Base-by-base conservation (phyloP, 495 filamentous ascomycete genomes). In the Talaromyces proteolyticus region DNA sequence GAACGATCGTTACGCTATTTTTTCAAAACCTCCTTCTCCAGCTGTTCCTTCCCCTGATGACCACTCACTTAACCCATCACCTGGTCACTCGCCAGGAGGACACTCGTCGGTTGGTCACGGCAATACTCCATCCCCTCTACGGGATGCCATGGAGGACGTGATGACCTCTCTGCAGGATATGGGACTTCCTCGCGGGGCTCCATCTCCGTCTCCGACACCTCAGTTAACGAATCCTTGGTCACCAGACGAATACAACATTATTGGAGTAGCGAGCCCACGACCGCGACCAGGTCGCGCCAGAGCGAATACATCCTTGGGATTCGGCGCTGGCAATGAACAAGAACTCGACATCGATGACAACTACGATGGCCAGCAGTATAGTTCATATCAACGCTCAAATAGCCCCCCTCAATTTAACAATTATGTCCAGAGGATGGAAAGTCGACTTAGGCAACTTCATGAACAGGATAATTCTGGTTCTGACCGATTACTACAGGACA, bases 131-230 rank as follows among this genome's bases (percentile, higher is more conserved):
- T 96, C 93, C 10, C 94, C 93, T 0, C 65, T 99, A 2, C 74
- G 92, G 43, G 87, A 90, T 63, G 93, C 93, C 0, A 97, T 97
- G 92, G 91, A 96, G 60, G 93, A 94, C 70, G 91, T 99, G 11
- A 97, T 97, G 83, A 90, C 91, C 51, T 95, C 93, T 25, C 68
- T 99, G 45, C 81, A 97, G 62, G 89, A 89, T 54, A 89, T 99
- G 82, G 85, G 83, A 16, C 74, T 86, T 55, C 70, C 79, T 23
- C 70, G 72, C 53, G 72, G 76, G 36, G 66, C 64, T 20, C 67
- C 72, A 38, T 71, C 71, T 8, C 64, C 69, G n/a, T 68, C 69
- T 39, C 73, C 61, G n/a, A 57, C 80, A 14, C 77, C 83, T 51
- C 62, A 64, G 23, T 76, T 78, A 23, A 70, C 83, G 18, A 84